Evolutionary conservation across 2,329 filamentous ascomycete species (phyloP).

Genomic region (Cercospora berteroae): DNA sequence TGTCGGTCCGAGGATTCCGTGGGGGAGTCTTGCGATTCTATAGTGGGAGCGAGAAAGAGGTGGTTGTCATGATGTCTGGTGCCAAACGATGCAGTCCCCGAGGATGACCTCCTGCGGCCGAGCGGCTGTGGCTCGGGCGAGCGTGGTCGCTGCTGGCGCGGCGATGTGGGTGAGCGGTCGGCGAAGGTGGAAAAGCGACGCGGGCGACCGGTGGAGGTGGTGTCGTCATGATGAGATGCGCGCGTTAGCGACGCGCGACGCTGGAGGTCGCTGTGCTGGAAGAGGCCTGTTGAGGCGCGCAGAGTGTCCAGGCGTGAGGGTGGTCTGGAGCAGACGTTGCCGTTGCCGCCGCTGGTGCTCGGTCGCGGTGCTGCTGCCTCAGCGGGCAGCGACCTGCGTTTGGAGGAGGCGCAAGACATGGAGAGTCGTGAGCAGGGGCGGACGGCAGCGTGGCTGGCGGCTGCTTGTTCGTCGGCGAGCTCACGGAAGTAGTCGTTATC

Average conservation of each 20-base stretch:
- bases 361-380: neutral
- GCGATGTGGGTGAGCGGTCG: conserved; percentile 27
- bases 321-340: conserved; percentile 15
- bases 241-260: conserved; percentile 10
- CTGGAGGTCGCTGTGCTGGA: conserved; percentile 15
- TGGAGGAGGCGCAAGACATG: conserved; percentile 15
- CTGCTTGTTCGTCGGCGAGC: conserved; percentile 28
- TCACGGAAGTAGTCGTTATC: conserved; percentile 32
- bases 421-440: conserved; percentile 4
- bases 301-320: conserved; percentile 26
- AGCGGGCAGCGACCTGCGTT: conserved; percentile 19
- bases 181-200: conserved; percentile 22
- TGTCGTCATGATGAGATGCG: conserved; percentile 23
- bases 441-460: conserved; percentile 47
- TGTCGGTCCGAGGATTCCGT: conserved; percentile 46
- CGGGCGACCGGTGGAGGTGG: conserved; percentile 24
- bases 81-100: conserved; percentile 18
- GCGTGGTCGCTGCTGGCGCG: conserved; percentile 26
- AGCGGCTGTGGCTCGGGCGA: conserved; percentile 31
- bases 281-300: conserved; percentile 23
- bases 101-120: conserved; percentile 30
- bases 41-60: conserved; percentile 1
- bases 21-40: conserved; percentile 30
- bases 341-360: conserved; percentile 7
- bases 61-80: conserved; percentile 5